These are phyloP conservation scores for Pseudonectria foliicola DNA, from an alignment of 2,329 filamentous ascomycete species.

Conservation along the genomic window DNA sequence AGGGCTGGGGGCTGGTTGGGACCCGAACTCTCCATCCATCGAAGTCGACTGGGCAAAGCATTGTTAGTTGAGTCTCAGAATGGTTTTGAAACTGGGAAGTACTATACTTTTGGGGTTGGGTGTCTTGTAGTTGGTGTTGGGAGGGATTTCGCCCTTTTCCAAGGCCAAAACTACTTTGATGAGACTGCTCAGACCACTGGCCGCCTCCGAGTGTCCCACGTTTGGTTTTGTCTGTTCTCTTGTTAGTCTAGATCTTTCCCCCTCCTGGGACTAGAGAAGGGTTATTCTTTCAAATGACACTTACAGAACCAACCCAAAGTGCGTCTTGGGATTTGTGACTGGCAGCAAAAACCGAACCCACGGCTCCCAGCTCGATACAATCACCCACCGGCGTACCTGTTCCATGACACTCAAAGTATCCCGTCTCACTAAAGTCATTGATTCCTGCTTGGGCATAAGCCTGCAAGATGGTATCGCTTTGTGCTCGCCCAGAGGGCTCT, in stretches of 20 bases:
- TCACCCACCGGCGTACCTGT: constrained; percentile 24
- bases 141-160: constrained; percentile 21
- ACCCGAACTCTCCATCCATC: constrained; percentile 18
- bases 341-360: constrained; percentile 24
- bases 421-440: constrained; percentile 16
- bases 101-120: constrained; percentile 18
- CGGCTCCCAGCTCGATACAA: constrained; percentile 24
- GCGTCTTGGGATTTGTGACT: constrained; percentile 14
- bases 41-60: constrained; percentile 10
- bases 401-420: constrained; percentile 24
- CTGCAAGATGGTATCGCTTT: constrained; percentile 29
- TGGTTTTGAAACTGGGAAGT: too few relatives aligned
- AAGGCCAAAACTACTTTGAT: constrained; percentile 21
- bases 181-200: constrained; percentile 20
- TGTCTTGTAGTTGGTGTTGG: constrained; percentile 18
- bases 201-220: constrained; percentile 22
- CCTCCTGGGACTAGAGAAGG: not conserved
- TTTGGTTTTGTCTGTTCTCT: constrained; percentile 22
- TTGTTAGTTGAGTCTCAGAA: constrained; percentile 1
- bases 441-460: constrained; percentile 16
- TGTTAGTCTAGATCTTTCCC: constrained; percentile 12
- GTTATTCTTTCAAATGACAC: constrained; percentile 20
- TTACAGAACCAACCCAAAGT: constrained; percentile 38
- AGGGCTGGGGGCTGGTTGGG: constrained; percentile 12
- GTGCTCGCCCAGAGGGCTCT: constrained; percentile 38